Evolutionary conservation across 2,329 filamentous ascomycete species (phyloP).

Genomic region (Podosphaera leucotricha): DNA sequence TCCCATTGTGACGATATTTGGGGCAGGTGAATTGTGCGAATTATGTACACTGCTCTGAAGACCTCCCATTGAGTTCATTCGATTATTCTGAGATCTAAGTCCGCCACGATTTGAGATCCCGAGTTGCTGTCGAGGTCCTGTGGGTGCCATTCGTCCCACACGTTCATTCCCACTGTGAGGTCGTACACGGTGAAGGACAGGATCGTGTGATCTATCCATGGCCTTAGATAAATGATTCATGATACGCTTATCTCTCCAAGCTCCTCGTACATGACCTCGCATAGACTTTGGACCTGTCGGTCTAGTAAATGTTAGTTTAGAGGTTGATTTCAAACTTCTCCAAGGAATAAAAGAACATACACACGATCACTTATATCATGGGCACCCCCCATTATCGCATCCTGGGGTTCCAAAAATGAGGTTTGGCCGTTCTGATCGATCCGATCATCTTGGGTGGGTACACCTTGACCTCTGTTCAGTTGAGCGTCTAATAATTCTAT

Average conservation of each 20-base stretch:
- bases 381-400: conserved; percentile 49
- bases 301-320: conserved; percentile 29
- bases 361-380: conserved; percentile 20
- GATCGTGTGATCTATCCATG: conserved; percentile 55
- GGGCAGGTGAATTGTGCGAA: conserved; percentile 19
- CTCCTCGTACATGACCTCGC: conserved; percentile 36
- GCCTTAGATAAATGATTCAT: conserved; percentile 65
- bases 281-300: conserved; percentile 90
- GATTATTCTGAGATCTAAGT: conserved; percentile 21
- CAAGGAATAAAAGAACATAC: conserved; percentile 1
- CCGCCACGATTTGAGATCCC: conserved; percentile 16
- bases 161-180: conserved; percentile 48
- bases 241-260: conserved; percentile 54
- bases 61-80: conserved; percentile 22
- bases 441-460: conserved; percentile 4
- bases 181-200: conserved; percentile 59
- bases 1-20: conserved; percentile 29
- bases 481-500: conserved; percentile 44
- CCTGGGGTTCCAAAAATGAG: conserved; percentile 23
- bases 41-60: conserved; percentile 19
- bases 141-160: conserved; percentile 55
- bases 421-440: conserved; percentile 33
- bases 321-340: conserved; percentile 2
- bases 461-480: conserved; percentile 22
- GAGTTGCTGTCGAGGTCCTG: conserved; percentile 36